These are phyloP conservation scores for Hemisphaericaspora xylofermentans DNA, from an alignment of 1,139 yeast genomes.

Conservation along the genomic window DNA sequence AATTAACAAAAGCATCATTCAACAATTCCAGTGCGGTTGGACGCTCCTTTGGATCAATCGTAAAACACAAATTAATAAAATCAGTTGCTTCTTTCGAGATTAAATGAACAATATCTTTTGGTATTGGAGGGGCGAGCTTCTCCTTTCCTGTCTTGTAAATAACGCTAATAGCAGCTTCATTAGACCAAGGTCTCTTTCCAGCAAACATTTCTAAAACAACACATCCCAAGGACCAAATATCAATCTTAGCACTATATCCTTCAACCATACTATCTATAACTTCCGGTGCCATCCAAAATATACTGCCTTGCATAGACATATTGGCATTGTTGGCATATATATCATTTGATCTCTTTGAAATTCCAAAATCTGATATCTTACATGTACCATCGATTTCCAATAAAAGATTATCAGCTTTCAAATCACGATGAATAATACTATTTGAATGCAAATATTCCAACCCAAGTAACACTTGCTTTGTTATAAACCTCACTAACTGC, in stretches of 20 bases:
- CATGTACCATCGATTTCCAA: constrained; percentile 92
- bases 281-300: constrained; percentile 99
- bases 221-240: constrained; percentile 93
- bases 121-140: constrained; percentile 90
- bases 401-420: constrained; percentile 91
- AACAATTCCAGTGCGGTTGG: constrained; percentile 82
- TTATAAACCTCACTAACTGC: constrained; percentile 65
- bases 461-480: constrained; percentile 80
- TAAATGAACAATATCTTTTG: constrained; percentile 70
- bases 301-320: constrained; percentile 98
- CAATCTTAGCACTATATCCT: constrained; percentile 96
- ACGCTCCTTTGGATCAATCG: constrained; percentile 73
- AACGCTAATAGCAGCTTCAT: constrained; percentile 76
- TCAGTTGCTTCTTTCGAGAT: constrained; percentile 59
- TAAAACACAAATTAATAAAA: constrained; percentile 77
- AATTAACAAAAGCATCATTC: constrained; percentile 56
- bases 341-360: constrained; percentile 83
- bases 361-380: constrained; percentile 96
- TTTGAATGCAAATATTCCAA: constrained; percentile 79
- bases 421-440: constrained; percentile 91
- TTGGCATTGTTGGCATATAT: constrained; percentile 90
- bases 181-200: constrained; percentile 82
- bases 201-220: constrained; percentile 94
- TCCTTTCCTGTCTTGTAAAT: constrained; percentile 72
- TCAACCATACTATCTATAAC: constrained; percentile 84